Evolutionary conservation across 805 yeast species (phyloP).

Genomic region (Komagataella pseudopastoris): DNA sequence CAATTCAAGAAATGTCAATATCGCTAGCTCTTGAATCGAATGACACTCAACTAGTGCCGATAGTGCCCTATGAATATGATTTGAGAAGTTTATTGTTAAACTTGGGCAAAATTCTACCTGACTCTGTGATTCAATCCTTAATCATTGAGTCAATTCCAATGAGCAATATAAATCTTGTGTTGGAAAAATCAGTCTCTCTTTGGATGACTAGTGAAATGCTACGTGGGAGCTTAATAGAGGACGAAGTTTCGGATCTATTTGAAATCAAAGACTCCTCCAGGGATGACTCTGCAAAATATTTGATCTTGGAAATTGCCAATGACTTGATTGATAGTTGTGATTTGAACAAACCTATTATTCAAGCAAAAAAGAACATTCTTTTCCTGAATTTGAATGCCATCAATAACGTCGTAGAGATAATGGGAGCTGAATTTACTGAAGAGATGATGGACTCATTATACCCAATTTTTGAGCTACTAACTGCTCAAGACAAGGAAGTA

Average conservation of each 20-base stretch:
- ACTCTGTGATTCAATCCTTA: background rate
- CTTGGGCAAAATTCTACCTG: background rate
- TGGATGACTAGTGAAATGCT: conserved; percentile 25
- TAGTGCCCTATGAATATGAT: background rate
- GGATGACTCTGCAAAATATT: conserved; percentile 18
- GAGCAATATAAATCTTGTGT: conserved; percentile 3
- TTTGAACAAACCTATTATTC: background rate
- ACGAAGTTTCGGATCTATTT: background rate
- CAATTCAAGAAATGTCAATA: background rate
- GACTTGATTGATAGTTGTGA: conserved; percentile 10
- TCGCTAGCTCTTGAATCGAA: background rate
- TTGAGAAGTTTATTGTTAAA: background rate
- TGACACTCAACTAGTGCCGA: background rate
- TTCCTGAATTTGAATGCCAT: conserved; percentile 11
- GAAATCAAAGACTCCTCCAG: background rate
- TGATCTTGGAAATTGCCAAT: conserved; percentile 31
- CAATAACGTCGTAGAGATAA: conserved; percentile 13
- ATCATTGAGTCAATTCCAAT: background rate
- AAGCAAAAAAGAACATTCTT: no score
- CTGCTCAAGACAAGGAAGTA: conserved; percentile 33
- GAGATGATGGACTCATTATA: conserved; percentile 62
- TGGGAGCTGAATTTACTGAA: conserved; percentile 27
- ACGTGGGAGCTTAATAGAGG: background rate
- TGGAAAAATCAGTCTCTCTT: conserved; percentile 14
- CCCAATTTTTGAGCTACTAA: conserved; percentile 61